Evolutionary conservation across 164 flowering plant genomes (phyloP).

Genomic region (Dillenia suffruticosa): DNA sequence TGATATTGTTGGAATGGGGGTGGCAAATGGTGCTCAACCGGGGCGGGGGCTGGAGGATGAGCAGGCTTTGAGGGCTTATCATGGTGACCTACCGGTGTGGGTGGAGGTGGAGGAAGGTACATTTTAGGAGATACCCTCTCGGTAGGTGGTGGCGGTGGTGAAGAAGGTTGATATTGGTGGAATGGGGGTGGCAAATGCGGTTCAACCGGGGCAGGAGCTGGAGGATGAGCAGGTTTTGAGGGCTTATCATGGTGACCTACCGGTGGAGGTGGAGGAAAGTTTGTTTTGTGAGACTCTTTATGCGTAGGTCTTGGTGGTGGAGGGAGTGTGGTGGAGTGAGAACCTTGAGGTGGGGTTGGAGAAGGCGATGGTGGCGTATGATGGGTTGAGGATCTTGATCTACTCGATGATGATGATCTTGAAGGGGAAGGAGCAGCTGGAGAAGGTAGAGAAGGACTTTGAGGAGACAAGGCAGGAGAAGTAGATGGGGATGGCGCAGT

Average conservation of each 20-base stretch:
- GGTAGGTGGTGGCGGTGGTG: conserved; percentile 4
- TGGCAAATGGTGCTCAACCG: conserved; percentile 2
- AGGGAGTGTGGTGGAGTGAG: conserved; percentile 1
- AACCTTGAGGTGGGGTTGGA: neutral
- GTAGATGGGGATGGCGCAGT: conserved; percentile 13
- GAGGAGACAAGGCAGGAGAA: neutral
- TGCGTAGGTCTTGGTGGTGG: conserved; percentile 9
- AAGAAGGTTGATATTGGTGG: neutral
- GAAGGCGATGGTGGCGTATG: conserved; percentile 11
- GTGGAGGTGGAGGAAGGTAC: conserved; percentile 14
- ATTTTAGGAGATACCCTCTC: conserved; percentile 12
- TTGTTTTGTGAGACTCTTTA: neutral
- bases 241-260: neutral
- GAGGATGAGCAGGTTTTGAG: neutral
- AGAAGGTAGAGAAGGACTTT: conserved; percentile 12
- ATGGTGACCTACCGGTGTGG: neutral
- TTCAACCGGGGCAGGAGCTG: conserved; percentile 2
- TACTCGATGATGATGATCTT: conserved; percentile 10
- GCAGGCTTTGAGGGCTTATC: neutral
- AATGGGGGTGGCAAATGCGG: conserved; percentile 10
- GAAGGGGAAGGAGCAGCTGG: neutral
- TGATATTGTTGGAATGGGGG: conserved; percentile 4
- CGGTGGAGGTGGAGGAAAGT: conserved; percentile 18
- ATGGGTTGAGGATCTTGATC: neutral
- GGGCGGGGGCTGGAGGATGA: conserved; percentile 2